Base-by-base conservation (phyloP, 202 grass and related monocot species). In the Hordeum pubiflorum region DNA sequence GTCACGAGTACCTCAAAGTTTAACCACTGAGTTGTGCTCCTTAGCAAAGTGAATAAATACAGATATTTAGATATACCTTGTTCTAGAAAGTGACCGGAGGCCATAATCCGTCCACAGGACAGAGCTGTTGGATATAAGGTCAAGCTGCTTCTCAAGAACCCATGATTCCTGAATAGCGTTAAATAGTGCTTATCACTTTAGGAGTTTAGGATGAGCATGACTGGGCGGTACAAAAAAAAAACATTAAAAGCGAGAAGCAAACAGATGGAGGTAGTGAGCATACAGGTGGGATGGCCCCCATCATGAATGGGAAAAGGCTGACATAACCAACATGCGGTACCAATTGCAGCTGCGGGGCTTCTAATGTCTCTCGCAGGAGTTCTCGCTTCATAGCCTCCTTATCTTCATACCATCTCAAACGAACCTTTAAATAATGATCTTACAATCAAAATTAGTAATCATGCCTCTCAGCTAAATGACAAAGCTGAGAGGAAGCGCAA, bases 261-360 rank as follows among this genome's bases (percentile, higher is more conserved):
- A 82, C 10, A 32, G 41, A 67, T 9, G 3, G 17, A 87, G 66
- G 80, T 78, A 36, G 58, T 78, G 24, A 81, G 78, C 84, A 88
- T 89, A 98, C 92, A 88, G 92, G 73, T 74, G 92, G 95, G 87
- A 98, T 93, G 52, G 89, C 79, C n/a, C 91, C 90, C 95, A 98
- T 94, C 88, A 98, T 94, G 69, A 98, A 88, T 79, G 95, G 95
- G 81, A 98, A 98, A 60, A 98, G 86, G 80, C 88, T 94, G 77
- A 94, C 90, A 83, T 94, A 98, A 72, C 95, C 95, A 92, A 98
- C 79, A 89, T 98, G 95, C 22, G 95, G 95, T 80, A 98, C 90
- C 79, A 98, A 79, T 85, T 83, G 78, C 44, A 94, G 78, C 36
- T 89, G 86, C 43, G 95, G 95, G 34, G 64, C 76, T 76, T 89